These are phyloP conservation scores for Annulohypoxylon bovei DNA, from an alignment of 495 filamentous ascomycete species.

Conservation along the genomic window DNA sequence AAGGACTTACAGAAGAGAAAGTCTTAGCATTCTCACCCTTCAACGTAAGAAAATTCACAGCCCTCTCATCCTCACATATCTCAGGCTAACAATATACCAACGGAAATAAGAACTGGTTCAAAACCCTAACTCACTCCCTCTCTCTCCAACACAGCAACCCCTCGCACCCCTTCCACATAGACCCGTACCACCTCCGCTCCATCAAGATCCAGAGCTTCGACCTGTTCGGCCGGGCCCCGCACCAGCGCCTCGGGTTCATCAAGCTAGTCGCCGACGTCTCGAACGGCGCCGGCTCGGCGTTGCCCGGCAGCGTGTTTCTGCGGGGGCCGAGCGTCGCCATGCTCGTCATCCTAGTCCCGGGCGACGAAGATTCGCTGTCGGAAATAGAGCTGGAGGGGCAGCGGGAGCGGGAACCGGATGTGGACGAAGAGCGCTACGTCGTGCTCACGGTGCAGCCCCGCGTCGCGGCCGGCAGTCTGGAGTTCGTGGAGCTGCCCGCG, in stretches of 20 bases:
- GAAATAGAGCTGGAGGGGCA: too few species aligned
- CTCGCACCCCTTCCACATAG: conserved; percentile 73
- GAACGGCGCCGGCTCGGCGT: conserved; percentile 68
- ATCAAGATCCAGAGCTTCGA: conserved; percentile 81
- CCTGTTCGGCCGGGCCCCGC: conserved; percentile 65
- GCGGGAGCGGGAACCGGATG: conserved; percentile 31
- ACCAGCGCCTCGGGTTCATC: conserved; percentile 73
- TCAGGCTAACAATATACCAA: conserved; percentile 13
- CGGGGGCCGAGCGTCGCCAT: conserved; percentile 85
- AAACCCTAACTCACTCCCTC: conserved; percentile 72
- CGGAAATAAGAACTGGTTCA: conserved; percentile 69
- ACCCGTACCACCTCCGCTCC: conserved; percentile 74
- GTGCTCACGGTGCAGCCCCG: conserved; percentile 86
- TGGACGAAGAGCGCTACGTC: conserved; percentile 67
- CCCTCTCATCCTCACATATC: neutral
- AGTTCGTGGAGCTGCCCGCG: conserved; percentile 83
- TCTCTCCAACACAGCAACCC: conserved; percentile 63
- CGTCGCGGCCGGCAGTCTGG: conserved; percentile 78
- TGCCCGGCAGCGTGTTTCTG: conserved; percentile 83
- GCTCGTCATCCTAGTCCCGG: conserved; percentile 79
- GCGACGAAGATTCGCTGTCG: too few species aligned
- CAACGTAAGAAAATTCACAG: conserved; percentile 49
- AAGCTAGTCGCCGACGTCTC: conserved; percentile 75
- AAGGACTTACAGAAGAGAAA: conserved; percentile 68
- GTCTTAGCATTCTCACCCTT: conserved; percentile 79